A percentile compares a stretch with the other conserved stretches of the same genome.
Evolutionary conservation across 1,139 yeast species (phyloP).

Genomic region (Pneumocystis oryctolagi): DNA sequence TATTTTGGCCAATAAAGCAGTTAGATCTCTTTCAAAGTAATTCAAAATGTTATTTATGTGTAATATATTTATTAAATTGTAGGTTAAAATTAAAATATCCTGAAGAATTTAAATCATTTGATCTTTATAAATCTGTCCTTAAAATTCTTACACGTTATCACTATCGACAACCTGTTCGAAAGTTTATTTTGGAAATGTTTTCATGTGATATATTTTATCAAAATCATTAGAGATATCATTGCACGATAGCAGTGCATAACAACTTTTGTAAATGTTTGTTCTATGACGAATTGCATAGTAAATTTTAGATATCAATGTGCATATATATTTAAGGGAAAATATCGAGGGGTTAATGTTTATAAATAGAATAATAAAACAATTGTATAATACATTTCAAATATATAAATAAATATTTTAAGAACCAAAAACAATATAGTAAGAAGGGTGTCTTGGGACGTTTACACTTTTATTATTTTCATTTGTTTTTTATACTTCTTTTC

Average conservation of each 20-base stretch:
- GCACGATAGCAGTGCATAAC: background rate
- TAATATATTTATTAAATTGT: constrained; percentile 18
- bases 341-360: background rate
- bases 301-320: background rate
- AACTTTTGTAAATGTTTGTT: background rate
- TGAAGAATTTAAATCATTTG: constrained; percentile 40
- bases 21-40: constrained; percentile 34
- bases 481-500: background rate
- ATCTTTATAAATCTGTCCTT: constrained; percentile 45
- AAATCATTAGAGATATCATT: background rate
- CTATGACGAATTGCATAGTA: background rate
- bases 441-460: background rate
- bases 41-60: background rate
- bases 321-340: background rate
- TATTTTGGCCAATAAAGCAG: constrained; percentile 49
- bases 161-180: constrained; percentile 48
- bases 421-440: background rate
- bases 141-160: constrained; percentile 50
- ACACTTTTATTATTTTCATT: background rate
- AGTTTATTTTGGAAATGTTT: constrained; percentile 56
- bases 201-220: background rate
- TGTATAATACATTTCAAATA: background rate
- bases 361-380: background rate
- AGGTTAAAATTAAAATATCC: constrained; percentile 41
- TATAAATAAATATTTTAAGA: background rate